Percentiles rank a stretch among this genome's conserved stretches.
Evolutionary conservation across 208 protist genomes (phyloP).

Genomic region (Acanthamoeba sp.): DNA sequence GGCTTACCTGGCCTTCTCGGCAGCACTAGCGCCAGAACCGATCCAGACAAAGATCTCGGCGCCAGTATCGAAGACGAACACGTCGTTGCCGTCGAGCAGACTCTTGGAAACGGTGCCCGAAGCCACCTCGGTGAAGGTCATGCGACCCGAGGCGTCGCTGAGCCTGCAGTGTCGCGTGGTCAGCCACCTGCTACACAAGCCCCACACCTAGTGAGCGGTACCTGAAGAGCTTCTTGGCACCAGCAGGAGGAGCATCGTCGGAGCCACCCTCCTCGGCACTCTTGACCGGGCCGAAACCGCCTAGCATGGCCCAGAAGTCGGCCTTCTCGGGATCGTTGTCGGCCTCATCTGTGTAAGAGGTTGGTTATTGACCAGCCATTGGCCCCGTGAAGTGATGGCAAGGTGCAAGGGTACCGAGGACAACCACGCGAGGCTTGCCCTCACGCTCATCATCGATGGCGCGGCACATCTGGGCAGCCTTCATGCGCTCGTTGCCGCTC

Average conservation of each 20-base stretch:
- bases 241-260: background rate
- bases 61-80: conserved; percentile 80
- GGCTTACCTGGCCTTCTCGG: conserved; percentile 14
- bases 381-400: background rate
- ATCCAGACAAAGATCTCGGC: conserved; percentile 82
- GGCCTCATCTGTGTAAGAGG: background rate
- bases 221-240: conserved; percentile 73
- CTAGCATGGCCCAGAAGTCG: conserved; percentile 54
- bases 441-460: conserved; percentile 79
- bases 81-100: conserved; percentile 18
- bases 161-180: background rate
- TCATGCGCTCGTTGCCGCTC: conserved; percentile 76
- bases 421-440: conserved; percentile 59
- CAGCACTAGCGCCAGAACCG: conserved; percentile 49
- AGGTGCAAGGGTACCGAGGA: background rate
- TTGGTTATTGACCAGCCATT: background rate
- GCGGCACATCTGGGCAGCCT: conserved; percentile 76
- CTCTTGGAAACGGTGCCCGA: background rate
- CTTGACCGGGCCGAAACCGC: conserved; percentile 39
- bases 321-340: conserved; percentile 16
- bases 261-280: background rate
- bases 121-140: conserved; percentile 43
- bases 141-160: conserved; percentile 17
- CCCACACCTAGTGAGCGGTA: background rate
- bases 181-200: background rate